Evolutionary conservation across 176 grass and related monocot species (phyloP), one percentile per base, ranked within the genome.

Genomic region (Metroxylon sagu): DNA sequence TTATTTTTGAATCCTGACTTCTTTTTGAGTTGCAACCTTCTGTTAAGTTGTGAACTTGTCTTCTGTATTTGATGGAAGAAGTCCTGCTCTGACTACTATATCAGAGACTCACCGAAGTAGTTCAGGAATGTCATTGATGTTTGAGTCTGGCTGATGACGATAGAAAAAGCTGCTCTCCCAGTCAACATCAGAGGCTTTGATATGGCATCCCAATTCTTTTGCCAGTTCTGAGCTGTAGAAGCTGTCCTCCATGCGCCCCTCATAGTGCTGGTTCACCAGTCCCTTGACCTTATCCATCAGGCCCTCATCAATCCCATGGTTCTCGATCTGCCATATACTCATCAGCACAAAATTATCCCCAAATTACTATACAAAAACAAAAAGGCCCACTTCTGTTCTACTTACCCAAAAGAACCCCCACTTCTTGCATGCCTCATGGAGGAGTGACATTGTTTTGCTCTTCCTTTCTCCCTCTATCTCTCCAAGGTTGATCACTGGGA

Each of bases 131-230:
- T 88, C 76, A 53, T 76, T 17, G 28, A 60, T 53, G 68, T 83
- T 88, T 35, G 61, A 70, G 64, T 83, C 53, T 50, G 85, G 85
- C 80, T 83, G 80, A 76, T 83, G 80, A 58, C 4, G 64, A 57
- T 83, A 88, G 80, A 88, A 83, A 68, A 88, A 88, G 61, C 76
- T 76, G 76, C 85, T 79, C 28, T 88, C 85, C 80, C 85, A 88
- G n/a, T 88, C 85, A 57, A 76, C 76, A 83, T 80, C 50, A 18
- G 85, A 57, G 17, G 56, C 6, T 43, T 60, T 49, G 35, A 71
- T 73, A 15, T 69, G 57, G 57, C 61, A 61, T 35, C 25, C 80
- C 52, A 83, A 26, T 35, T 15, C 54, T 26, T 70, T 83, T 73
- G 72, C 72, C 25, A 53, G 59, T n/a, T 76, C 72, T 0, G 76